Base-by-base conservation (phyloP, 1,139 yeast species). In the Magnusiomyces magnusii region DNA sequence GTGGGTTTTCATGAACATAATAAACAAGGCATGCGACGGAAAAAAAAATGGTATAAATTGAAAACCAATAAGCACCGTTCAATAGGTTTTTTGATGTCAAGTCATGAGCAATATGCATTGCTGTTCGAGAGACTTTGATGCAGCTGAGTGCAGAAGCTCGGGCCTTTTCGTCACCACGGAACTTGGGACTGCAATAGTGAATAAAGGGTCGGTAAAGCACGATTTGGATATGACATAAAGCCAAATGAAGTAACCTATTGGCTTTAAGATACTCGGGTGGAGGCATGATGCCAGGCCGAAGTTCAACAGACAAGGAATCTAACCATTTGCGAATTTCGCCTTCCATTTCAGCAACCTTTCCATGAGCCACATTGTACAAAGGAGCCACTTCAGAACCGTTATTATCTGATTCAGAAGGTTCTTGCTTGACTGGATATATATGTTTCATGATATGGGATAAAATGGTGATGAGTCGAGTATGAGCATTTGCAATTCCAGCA, bases 51-150 rank as follows among this genome's bases (percentile, higher is more conserved):
- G 97, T 89, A 71, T 91, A 91, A 72, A 87, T 86, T 19, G 95
- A 86, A 69, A 90, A 91, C 97, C 97, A 90, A 71, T 91, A 91
- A 1, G 96, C 88, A 0, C 97, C 97, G 62, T 87, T 83, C 59
- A 91, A 76, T 68, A 89, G 78, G 62, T 86, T 80, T 62, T 84
- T 84, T 63, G 83, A 82, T 62, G 87, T 83, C 88, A 91, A 83
- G 65, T 87, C 93, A 69, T 87, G 85, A 0, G 96, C 93, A 61
- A 90, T 72, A 65, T 87, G 86, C 19, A 91, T 92, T 36, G 87
- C 96, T 65, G 87, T 82, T 64, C 96, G 77, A 0, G 97, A 93
- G 3, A 89, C 93, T 64, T 85, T 85, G 57, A 90, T 87, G 71
- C 96, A 90, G 68, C 88, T 89, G 65, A 87, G 80, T 0, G 96